Conservation (phyloP, 2,329 filamentous ascomycete genomes). For the Phaeosphaeriaceae sp. region DNA sequence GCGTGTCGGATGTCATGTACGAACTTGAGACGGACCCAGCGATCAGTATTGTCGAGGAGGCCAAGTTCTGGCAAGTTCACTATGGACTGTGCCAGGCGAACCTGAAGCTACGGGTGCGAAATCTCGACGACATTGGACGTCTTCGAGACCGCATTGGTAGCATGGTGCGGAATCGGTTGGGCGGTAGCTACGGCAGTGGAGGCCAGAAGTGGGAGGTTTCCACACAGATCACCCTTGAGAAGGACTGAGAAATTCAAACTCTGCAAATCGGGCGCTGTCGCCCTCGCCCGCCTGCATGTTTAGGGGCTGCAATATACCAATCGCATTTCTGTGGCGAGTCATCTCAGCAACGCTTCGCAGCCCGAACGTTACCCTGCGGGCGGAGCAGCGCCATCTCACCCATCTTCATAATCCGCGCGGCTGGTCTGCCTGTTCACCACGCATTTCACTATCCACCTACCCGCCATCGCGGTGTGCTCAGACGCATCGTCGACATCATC, state of each 20-base stretch:
- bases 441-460: background rate
- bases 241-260: slow-evolving; percentile 39
- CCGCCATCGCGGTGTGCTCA: slow-evolving; percentile 13
- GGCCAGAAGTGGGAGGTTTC: slow-evolving; percentile 92
- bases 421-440: background rate
- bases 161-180: slow-evolving; percentile 83
- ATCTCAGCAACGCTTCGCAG: slow-evolving; percentile 25
- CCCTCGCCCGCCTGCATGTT: slow-evolving; percentile 19
- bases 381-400: slow-evolving; percentile 10
- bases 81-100: slow-evolving; percentile 97
- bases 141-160: slow-evolving; percentile 78
- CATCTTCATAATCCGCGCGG: background rate
- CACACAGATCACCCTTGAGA: slow-evolving; percentile 73
- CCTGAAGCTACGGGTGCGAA: slow-evolving; percentile 76
- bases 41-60: slow-evolving; percentile 82
- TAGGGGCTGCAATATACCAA: slow-evolving; percentile 25
- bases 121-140: slow-evolving; percentile 69
- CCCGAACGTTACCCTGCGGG: slow-evolving; percentile 27
- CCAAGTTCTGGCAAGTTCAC: slow-evolving; percentile 98
- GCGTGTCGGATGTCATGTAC: slow-evolving; percentile 76
- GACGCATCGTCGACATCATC: slow-evolving; percentile 23
- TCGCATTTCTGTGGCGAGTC: slow-evolving; percentile 28
- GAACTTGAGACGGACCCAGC: slow-evolving; percentile 84
- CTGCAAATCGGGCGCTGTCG: slow-evolving; percentile 20
- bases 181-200: slow-evolving; percentile 84